Base-by-base conservation (phyloP, 208 protist genomes). In the Acanthamoeba lugdunensis region DNA sequence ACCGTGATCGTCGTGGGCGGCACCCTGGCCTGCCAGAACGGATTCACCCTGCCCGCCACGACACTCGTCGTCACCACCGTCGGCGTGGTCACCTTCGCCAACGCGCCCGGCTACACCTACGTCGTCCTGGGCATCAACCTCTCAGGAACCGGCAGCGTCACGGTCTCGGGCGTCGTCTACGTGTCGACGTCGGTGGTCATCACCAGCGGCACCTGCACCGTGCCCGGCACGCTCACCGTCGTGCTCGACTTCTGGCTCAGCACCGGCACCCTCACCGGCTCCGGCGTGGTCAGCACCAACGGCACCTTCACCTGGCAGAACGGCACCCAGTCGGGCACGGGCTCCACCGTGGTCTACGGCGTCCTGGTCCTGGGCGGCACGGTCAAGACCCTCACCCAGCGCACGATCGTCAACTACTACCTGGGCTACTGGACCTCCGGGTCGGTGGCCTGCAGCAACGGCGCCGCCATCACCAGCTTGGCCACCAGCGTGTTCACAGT, bases 261-360 rank as follows among this genome's bases (percentile, higher is more conserved):
- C 69, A 92, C 45, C 9, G 87, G 87, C 69, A 92, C 87, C 3
- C 65, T 92, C 63, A 79, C 63, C 33, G 87, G 87, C 61, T 50
- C 87, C 41, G 87, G 87, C 87, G 50, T 33, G 16, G 87, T 92
- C 14, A 92, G 28, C 63, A 50, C n/a, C 61, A 92, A 92, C 63
- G 87, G 87, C 87, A 92, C 69, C 87, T 92, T 92, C 69, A 92
- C 21, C 41, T 92, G 87, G 87, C 45, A 58, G 48, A 79, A 77
- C 69, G 87, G 87, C 52, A 58, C 87, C 41, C 69, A 81, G 65
- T 81, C 87, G 16, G 87, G 87, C 87, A 56, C 87, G 13, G 87
- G 87, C 65, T 52, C 87, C 11, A 92, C 87, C 28, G 48, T 33
- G 45, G 45, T 92, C 63, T 71, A 92, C 69, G 87, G 87, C 61